Conservation (phyloP, 78 protist genomes). For the Isochrysis galbana region DNA sequence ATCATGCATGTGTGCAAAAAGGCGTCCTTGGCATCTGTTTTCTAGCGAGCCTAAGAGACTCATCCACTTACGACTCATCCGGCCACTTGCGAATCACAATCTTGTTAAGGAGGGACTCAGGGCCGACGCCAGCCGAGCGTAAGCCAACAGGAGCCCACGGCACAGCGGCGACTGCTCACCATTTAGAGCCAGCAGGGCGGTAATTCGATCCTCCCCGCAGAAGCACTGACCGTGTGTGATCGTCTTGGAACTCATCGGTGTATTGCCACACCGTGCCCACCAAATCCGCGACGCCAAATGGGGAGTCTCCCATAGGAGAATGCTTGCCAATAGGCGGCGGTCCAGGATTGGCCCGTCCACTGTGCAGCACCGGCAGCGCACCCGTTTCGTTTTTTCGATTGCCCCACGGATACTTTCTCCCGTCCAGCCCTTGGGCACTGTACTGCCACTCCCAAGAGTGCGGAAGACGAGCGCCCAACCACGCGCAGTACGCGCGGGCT, state of each 20-base stretch:
- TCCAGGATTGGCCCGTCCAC: too few species aligned
- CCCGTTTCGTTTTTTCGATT: not conserved
- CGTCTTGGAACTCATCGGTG: slow-evolving; percentile 23
- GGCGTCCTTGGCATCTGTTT: too few species aligned
- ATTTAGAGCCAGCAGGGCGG: not conserved
- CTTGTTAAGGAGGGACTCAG: not conserved
- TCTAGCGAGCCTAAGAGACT: too few species aligned
- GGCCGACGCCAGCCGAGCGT: too few species aligned
- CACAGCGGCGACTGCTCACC: too few species aligned
- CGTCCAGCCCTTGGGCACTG: slow-evolving; percentile 37
- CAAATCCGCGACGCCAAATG: slow-evolving; percentile 21
- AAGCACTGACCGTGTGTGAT: slow-evolving; percentile 34
- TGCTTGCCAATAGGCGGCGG: too few species aligned
- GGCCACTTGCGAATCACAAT: not conserved
- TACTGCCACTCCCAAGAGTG: slow-evolving; percentile 32
- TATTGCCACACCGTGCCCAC: slow-evolving; percentile 20
- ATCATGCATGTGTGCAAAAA: too few species aligned
- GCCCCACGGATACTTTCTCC: slow-evolving; percentile 39
- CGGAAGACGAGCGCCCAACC: slow-evolving; percentile 3
- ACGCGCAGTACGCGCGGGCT: not conserved
- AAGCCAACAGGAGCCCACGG: too few species aligned
- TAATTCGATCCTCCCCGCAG: slow-evolving; percentile 31
- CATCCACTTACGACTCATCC: too few species aligned
- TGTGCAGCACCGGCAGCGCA: too few species aligned
- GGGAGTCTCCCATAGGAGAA: not conserved